Base-by-base conservation (phyloP, 2,329 filamentous ascomycete species). In the Aureobasidium sp. region DNA sequence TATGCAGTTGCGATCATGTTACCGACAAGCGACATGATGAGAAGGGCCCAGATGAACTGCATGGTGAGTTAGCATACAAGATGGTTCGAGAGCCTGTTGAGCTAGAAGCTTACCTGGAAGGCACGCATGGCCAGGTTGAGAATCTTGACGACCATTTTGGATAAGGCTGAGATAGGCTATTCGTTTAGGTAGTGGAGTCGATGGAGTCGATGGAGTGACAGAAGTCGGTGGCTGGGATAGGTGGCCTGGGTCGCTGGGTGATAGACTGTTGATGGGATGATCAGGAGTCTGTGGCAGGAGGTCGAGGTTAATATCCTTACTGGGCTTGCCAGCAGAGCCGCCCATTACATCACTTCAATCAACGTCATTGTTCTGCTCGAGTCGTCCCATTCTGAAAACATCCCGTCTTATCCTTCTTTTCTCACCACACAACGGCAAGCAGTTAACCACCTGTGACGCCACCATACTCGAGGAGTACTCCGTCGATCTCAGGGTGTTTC, bases 11-110 rank as follows among this genome's bases (percentile, higher is more conserved):
- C 76, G 69, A 87, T 84, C 76, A 85, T 85, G 77, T 86, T 84
- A 66, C 83, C 85, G 66, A 85, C 71, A 49, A 87, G 76, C 13
- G 82, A 78, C 76, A 86, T 82, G 69, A 86, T 73, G 68, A 87
- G 77, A 61, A 86, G 70, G 37, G 82, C 77, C 75, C 79, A 85
- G 68, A 85, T 54, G 72, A 86, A 82, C 83, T 86, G 65, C 16
- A 49, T 29, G 21, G 16, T 6, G 60, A 62, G 29, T 64, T 47
- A 51, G 42, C 7, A 11, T 27, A 29, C n/a, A 5, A 36, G 45
- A 37, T 41, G 10, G 13, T 11, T 11, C 9, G 13, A 29, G 1
- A 10, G 5, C 5, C 1, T 9, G 1, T 21, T 21, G n/a, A 29
- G 39, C 42, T n/a, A 7, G 25, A 37, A 37, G 62, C 67, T 49